Conservation (phyloP, 441 rosid species). For the Isatis lusitanica region DNA sequence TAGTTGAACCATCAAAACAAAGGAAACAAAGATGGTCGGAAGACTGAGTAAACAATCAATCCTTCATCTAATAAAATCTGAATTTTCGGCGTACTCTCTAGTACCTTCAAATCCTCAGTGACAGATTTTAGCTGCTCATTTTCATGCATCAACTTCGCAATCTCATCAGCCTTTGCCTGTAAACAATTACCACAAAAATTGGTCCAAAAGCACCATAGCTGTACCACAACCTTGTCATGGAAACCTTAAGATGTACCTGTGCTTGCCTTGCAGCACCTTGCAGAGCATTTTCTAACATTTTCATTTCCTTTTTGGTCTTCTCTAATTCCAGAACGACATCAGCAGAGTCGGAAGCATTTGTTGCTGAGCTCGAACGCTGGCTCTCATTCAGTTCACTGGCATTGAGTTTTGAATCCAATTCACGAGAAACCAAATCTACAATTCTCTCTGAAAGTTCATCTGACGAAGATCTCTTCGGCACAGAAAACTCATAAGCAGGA, state of each 20-base stretch:
- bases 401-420: conserved; percentile 40
- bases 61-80: conserved; percentile 15
- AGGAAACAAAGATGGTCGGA: conserved; percentile 3
- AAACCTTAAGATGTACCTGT: conserved; percentile 63
- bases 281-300: conserved; percentile 94
- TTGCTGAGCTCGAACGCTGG: conserved; percentile 48
- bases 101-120: conserved; percentile 86
- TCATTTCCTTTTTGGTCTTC: conserved; percentile 80
- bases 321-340: conserved; percentile 62
- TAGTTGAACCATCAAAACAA: background rate
- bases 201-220: conserved; percentile 20
- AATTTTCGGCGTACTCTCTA: conserved; percentile 18
- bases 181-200: conserved; percentile 24
- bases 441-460: conserved; percentile 47
- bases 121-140: conserved; percentile 88
- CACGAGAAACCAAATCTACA: conserved; percentile 46
- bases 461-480: conserved; percentile 41
- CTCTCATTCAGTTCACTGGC: conserved; percentile 44
- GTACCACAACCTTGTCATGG: conserved; percentile 15
- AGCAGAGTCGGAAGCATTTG: conserved; percentile 45
- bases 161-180: conserved; percentile 99
- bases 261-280: conserved; percentile 99
- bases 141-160: conserved; percentile 92
- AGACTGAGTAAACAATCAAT: conserved; percentile 6
- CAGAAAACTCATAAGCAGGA: conserved; percentile 43